Percentiles rank a stretch among this genome's conserved stretches.
Evolutionary conservation across 352 stramenopile genomes (phyloP).

Genomic region (Pythium sukuiense): DNA sequence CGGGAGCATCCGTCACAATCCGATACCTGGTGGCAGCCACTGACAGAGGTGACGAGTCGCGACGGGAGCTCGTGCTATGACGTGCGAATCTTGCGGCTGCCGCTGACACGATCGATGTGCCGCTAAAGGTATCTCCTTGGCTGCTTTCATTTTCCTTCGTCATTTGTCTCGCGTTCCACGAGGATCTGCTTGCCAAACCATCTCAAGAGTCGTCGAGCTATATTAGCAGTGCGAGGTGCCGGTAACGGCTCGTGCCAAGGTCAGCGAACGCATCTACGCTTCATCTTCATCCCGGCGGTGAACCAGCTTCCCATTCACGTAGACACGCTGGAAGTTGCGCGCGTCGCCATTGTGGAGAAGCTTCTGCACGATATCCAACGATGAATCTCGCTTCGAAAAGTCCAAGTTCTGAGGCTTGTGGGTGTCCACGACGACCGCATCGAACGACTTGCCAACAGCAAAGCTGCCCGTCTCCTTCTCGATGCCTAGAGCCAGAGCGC

Average conservation of each 20-base stretch:
- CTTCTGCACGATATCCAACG: conserved; percentile 77
- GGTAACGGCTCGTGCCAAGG: not conserved
- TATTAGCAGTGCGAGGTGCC: not conserved
- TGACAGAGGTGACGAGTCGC: not conserved
- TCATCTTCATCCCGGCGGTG: conserved; percentile 14
- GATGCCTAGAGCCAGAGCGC: conserved; percentile 69
- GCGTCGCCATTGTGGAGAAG: conserved; percentile 84
- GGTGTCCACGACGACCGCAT: conserved; percentile 82
- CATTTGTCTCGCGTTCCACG: not conserved
- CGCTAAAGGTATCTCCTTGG: not conserved
- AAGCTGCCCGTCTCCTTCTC: conserved; percentile 80
- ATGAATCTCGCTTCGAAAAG: conserved; percentile 40
- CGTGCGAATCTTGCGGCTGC: conserved; percentile 14
- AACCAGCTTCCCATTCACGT: conserved; percentile 58
- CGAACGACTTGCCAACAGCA: conserved; percentile 75
- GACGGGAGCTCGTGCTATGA: not conserved
- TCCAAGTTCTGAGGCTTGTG: conserved; percentile 46
- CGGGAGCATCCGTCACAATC: not conserved
- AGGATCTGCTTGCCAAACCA: not conserved
- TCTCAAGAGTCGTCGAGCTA: conserved; percentile 1
- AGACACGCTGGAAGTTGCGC: conserved; percentile 80
- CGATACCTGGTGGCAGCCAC: not conserved
- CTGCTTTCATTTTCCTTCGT: conserved; percentile 8
- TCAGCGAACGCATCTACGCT: not conserved
- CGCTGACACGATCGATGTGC: conserved; percentile 13